Evolutionary conservation across 768 basidiomycete genomes (phyloP), one percentile per base, ranked within the genome.

Genomic region (Asterophora lycoperdoides): DNA sequence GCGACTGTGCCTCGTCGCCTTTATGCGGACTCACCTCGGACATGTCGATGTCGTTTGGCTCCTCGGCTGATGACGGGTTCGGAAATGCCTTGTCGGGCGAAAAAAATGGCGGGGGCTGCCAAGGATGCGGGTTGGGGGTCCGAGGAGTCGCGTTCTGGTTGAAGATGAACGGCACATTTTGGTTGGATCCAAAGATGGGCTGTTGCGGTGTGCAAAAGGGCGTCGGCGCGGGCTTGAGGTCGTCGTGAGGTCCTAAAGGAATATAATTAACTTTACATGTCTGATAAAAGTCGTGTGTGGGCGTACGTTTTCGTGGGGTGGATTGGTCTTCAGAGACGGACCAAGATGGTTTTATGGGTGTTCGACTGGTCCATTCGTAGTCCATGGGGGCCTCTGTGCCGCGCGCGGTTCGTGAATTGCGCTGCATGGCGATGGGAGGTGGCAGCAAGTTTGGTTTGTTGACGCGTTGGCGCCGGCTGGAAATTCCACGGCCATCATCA

Each of bases 301-400:
- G 69, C 80, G 59, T 71, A 89, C 86, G 83, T 78, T 89, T 89
- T 59, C 75, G 73, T 29, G 83, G 77, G 19, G 81, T 77, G 57
- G 65, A 73, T n/a, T 72, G 60, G 41, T 79, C 75, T 19, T 79
- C 75, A 17, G 53, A 47, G 18, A 18, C 20, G 30, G 48, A 77
- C 86, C 86, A 88, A 2, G 74, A 78, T 2, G 83, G 80, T 60
- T 72, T 79, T 48, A 73, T 67, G 32, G 66, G 62, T 46, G 79
- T 76, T 19, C 88, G 76, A 56, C 82, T 80, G 8, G 89, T 91
- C 71, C 84, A 91, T 63, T 91, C 81, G 66, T 83, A 93, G 66
- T 93, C 89, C 90, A 93, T 93, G 4, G 90, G 90, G 3, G 84
- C 86, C 61, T 91, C 90, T 41, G 72, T 87, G 10, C 60, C 48